Evolutionary conservation across 1,284 basidiomycete species (phyloP).

Genomic region (Fomitopsis palustris): DNA sequence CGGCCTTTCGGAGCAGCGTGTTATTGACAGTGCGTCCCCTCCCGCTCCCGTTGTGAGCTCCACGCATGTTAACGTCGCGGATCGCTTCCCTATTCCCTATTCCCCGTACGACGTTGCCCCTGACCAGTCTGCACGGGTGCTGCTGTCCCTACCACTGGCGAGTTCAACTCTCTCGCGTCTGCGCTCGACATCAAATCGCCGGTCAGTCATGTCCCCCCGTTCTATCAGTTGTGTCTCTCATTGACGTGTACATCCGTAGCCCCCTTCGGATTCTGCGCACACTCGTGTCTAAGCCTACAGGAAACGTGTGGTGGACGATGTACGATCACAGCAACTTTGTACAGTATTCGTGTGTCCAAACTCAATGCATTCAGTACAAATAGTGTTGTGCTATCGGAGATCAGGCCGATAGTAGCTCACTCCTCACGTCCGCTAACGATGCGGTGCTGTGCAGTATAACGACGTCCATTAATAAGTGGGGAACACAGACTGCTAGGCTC

Average conservation of each 20-base stretch:
- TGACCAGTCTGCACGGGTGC: constrained; percentile 50
- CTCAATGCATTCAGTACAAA: too few species aligned
- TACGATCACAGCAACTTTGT: not conserved
- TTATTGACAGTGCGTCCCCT: constrained; percentile 45
- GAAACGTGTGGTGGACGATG: not conserved
- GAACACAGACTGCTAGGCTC: too few species aligned
- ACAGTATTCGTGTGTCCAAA: not conserved
- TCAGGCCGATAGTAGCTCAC: too few species aligned
- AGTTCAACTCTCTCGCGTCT: constrained; percentile 49
- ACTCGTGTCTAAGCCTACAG: constrained; percentile 1
- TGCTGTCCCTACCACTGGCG: constrained; percentile 40
- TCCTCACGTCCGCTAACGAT: too few species aligned
- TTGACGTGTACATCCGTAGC: constrained; percentile 5
- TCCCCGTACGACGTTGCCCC: not conserved
- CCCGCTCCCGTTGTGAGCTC: not conserved
- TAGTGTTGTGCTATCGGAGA: too few species aligned
- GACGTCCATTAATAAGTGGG: too few species aligned
- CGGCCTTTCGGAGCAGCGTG: constrained; percentile 39
- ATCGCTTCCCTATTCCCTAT: not conserved
- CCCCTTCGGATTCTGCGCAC: constrained; percentile 21
- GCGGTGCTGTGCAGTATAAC: too few species aligned
- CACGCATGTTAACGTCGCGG: not conserved
- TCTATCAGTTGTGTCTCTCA: not conserved
- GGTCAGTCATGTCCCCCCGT: constrained; percentile 28
- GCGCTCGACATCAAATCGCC: constrained; percentile 40